Evolutionary conservation across 331 rosid species (phyloP), one percentile per base, ranked within the genome.

Genomic region (Rosa hybrid): DNA sequence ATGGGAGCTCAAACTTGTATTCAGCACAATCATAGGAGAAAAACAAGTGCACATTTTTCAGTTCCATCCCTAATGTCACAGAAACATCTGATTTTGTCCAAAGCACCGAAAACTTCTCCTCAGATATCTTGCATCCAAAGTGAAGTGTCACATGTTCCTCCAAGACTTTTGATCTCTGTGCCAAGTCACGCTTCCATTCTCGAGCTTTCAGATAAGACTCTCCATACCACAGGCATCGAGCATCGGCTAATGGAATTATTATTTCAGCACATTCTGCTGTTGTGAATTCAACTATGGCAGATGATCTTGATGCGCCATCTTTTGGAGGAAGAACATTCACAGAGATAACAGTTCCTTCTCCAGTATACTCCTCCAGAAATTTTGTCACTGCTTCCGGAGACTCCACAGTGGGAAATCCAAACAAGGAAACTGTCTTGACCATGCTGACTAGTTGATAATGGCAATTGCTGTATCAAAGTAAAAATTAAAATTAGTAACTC

Each of bases 291-390:
- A 86, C 84, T 3, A 12, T 63, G 18, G 79, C 85, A 38, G 11
- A 72, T 9, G 54, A 45, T 59, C 82, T 81, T 48, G 80, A 18
- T 7, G 30, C 3, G 9, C 46, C 34, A 7, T 10, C 49, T 17
- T 71, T 76, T 20, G 25, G 53, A 14, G 51, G 71, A 4, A 63
- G 13, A 8, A 83, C 34, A 34, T 71, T 17, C 23, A 81, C 76
- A 34, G 70, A 34, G 12, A 17, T 50, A 13, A 86, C 80, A 21
- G 83, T 81, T 38, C 85, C 87, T 21, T 75, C 51, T 56, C 87
- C 89, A 0, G 87, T 78, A 49, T 20, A 44, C 67, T 7, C 13
- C 82, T 86, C 89, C 20, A 86, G 71, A 75, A 70, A 75, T 20
- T 30, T 71, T 60, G 44, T 76, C 79, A 86, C 89, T 11, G 16